phyloP scores from a whole-genome alignment of 352 stramenopile species.

The Thalassiosira mediterranea region DNA sequence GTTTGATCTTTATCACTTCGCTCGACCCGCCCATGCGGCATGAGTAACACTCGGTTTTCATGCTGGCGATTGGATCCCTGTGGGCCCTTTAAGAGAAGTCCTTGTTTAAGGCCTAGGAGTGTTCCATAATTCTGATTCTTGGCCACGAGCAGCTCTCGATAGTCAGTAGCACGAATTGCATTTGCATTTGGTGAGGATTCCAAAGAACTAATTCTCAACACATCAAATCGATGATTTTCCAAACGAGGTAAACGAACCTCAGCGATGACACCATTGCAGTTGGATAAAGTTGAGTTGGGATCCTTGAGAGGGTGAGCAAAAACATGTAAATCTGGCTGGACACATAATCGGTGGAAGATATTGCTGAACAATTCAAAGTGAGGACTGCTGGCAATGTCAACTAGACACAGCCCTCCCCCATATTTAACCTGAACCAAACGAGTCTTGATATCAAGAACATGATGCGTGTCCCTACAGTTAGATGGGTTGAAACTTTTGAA shows the following conservation, averaged over 20 bases:
- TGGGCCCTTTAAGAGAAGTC: constrained; percentile 1
- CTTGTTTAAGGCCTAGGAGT: constrained; percentile 9
- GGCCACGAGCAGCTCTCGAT: constrained; percentile 5
- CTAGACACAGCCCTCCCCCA: not conserved
- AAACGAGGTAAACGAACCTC: constrained; percentile 12
- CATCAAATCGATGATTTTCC: constrained; percentile 8
- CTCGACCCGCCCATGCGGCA: constrained; percentile 14
- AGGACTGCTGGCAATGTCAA: constrained; percentile 12
- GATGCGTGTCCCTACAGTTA: not conserved
- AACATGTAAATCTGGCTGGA: constrained; percentile 18
- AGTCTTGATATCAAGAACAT: constrained; percentile 17
- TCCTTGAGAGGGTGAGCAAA: not conserved
- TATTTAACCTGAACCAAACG: not conserved
- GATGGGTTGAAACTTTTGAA: constrained; percentile 4
- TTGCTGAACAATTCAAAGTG: constrained; percentile 14
- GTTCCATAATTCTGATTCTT: constrained; percentile 19
- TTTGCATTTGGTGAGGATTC: not conserved
- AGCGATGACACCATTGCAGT: constrained; percentile 1
- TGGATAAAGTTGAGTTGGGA: not conserved
- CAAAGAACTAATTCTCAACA: not conserved
- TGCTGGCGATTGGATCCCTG: constrained; percentile 5
- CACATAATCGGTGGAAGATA: constrained; percentile 8
- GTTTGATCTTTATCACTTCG: not conserved
- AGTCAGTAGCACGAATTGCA: constrained; percentile 9
- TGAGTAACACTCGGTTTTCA: constrained; percentile 5